Base-by-base conservation (phyloP, 371 early-diverging fungal species). In the Scutellospora calospora region DNA sequence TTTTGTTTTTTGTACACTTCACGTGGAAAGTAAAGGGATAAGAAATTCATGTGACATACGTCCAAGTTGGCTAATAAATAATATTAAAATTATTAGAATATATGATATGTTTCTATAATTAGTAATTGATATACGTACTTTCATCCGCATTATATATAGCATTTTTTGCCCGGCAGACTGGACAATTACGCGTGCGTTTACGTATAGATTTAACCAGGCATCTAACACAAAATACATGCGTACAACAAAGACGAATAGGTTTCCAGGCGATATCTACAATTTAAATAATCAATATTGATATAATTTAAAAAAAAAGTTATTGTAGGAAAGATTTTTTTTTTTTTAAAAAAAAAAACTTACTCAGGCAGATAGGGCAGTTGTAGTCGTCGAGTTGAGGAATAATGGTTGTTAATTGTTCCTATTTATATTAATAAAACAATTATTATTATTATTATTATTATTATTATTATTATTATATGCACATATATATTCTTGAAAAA, bases 321-420 rank as follows among this genome's bases (percentile, higher is more conserved):
- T 31, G 1, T 41, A 12, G 14, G 1, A 49, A 49, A 12, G 49
- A 2, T 49, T 49, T 49, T n/a, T n/a, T n/a, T n/a, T n/a, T n/a
- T n/a, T n/a, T n/a, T n/a, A 66, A 20, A 33, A 51, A 25, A 51
- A 35, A 33, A 20, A 38, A 84, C 86, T 84, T 86, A 89, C 90
- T 84, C 77, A 84, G 82, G 83, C 91, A 91, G 81, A 91, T 87
- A 14, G 91, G 91, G 62, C 91, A 91, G 8, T 82, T 31, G 81
- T 93, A 93, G 82, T 95, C 95, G 74, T 93, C 93, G 11, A 92
- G 90, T 80, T 95, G 94, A 6, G 94, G 95, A 76, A 94, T 89
- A 35, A 94, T 88, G 4, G 90, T 88, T 0, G 87, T 85, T n/a
- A 93, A 85, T 81, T 66, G 89, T 4, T 76, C 84, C 72, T 76